Conservation (phyloP, 495 filamentous ascomycete genomes). For the Astrothelium macrocarpum region DNA sequence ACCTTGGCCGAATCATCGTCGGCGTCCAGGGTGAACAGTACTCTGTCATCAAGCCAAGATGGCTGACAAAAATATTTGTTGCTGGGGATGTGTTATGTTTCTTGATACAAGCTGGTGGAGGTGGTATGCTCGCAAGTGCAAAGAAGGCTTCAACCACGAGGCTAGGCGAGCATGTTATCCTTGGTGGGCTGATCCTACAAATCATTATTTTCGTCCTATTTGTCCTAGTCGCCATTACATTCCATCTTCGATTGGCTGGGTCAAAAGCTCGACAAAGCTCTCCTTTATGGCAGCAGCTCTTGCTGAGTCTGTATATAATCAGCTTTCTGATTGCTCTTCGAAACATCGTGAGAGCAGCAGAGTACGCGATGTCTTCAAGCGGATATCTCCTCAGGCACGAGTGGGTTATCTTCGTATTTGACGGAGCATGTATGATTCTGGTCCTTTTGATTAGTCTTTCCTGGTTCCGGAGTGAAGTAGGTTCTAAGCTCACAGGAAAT, state of each 20-base stretch:
- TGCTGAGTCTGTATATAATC: constrained; percentile 8
- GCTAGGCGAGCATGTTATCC: constrained; percentile 15
- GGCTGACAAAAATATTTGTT: constrained; percentile 20
- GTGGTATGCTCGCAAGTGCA: constrained; percentile 14
- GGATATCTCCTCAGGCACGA: constrained; percentile 8
- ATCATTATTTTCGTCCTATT: constrained; percentile 12
- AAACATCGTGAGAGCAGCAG: constrained; percentile 5
- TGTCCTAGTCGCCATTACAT: background rate
- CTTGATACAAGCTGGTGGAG: constrained; percentile 17
- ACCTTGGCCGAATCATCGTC: constrained; percentile 14
- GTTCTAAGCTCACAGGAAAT: too few relatives aligned
- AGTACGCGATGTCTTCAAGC: constrained; percentile 2
- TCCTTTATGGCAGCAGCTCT: background rate
- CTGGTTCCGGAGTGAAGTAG: too few relatives aligned
- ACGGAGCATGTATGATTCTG: too few relatives aligned
- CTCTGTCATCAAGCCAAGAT: constrained; percentile 15
- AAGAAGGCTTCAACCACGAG: constrained; percentile 5
- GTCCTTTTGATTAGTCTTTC: too few relatives aligned
- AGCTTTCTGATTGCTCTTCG: constrained; percentile 5
- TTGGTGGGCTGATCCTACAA: constrained; percentile 19
- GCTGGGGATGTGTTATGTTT: constrained; percentile 20
- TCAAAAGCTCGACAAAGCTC: background rate
- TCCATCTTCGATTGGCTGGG: background rate
- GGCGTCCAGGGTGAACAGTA: constrained; percentile 11
- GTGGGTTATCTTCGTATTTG: constrained; percentile 10